Evolutionary conservation across 2,329 filamentous ascomycete genomes (phyloP).

Genomic region (Paraconiothyrium brasiliense): DNA sequence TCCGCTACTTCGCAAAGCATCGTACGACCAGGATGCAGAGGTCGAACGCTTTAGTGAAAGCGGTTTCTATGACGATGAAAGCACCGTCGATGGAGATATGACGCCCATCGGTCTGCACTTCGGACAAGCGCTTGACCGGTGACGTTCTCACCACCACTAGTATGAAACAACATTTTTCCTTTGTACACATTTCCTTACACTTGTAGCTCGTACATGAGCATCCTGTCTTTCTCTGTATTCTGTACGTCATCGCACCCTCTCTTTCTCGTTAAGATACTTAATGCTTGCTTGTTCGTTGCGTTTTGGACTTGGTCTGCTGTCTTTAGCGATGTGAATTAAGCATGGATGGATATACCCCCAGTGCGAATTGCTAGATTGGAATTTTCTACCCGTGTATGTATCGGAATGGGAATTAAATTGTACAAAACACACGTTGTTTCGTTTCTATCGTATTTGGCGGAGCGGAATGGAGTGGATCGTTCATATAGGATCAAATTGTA

Average conservation of each 20-base stretch:
- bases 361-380: slow-evolving; percentile 20
- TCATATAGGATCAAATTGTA: slow-evolving; percentile 13
- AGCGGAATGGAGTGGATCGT: not conserved
- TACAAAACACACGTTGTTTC: slow-evolving; percentile 7
- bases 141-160: slow-evolving; percentile 10
- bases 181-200: slow-evolving; percentile 20
- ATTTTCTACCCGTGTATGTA: not conserved
- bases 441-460: not conserved
- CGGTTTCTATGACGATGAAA: slow-evolving; percentile 61
- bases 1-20: slow-evolving; percentile 64
- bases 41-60: slow-evolving; percentile 57
- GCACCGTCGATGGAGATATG: slow-evolving; percentile 53
- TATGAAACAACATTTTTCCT: slow-evolving; percentile 9
- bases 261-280: not conserved
- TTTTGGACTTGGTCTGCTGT: slow-evolving; percentile 18
- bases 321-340: slow-evolving; percentile 23
- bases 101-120: slow-evolving; percentile 47
- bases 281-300: slow-evolving; percentile 24
- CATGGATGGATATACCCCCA: slow-evolving; percentile 40
- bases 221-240: slow-evolving; percentile 9
- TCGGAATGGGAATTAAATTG: slow-evolving; percentile 10
- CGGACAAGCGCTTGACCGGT: slow-evolving; percentile 37
- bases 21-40: slow-evolving; percentile 69
- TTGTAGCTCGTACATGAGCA: slow-evolving; percentile 2
- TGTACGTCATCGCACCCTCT: not conserved